phyloP scores from a whole-genome alignment of 2,329 filamentous ascomycete genomes.

The Epichloe festucae region DNA sequence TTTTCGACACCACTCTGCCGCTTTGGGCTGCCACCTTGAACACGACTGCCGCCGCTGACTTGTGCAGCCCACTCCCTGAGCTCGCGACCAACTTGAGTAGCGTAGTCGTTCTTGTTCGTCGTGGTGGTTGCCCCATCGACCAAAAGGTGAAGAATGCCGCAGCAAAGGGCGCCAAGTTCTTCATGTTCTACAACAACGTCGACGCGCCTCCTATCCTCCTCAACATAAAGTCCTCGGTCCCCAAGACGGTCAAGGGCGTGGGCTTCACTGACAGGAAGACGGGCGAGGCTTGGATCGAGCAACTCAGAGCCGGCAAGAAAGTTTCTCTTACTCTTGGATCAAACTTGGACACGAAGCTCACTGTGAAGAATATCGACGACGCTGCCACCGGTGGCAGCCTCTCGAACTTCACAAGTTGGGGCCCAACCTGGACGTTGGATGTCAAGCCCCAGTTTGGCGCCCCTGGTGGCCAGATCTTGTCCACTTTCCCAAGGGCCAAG shows the following conservation, averaged over 20 bases:
- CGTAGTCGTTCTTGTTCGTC: constrained; percentile 40
- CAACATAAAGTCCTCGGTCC: too few relatives aligned
- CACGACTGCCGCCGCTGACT: constrained; percentile 30
- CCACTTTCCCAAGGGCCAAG: constrained; percentile 28
- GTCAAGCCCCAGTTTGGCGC: constrained; percentile 27
- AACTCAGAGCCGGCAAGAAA: constrained; percentile 24
- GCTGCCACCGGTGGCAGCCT: constrained; percentile 1
- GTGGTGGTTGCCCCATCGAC: constrained; percentile 32
- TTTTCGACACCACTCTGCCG: constrained; percentile 26
- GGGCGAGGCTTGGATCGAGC: constrained; percentile 24
- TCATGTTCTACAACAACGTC: constrained; percentile 48
- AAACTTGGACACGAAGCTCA: constrained; percentile 9
- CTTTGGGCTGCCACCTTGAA: constrained; percentile 30
- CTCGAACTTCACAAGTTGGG: constrained; percentile 21
- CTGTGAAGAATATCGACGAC: not conserved
- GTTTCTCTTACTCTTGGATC: constrained; percentile 25
- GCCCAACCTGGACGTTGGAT: constrained; percentile 26
- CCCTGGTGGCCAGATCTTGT: constrained; percentile 28
- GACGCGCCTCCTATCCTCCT: too few relatives aligned
- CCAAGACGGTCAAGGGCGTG: too few relatives aligned
- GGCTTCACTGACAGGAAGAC: too few relatives aligned
- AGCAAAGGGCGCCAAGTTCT: constrained; percentile 41
- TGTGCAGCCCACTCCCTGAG: constrained; percentile 34
- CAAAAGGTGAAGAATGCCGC: constrained; percentile 1
- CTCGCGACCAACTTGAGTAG: constrained; percentile 37